Evolutionary conservation across 164 flowering plant species (phyloP).

Genomic region (Nymphaea thermarum): DNA sequence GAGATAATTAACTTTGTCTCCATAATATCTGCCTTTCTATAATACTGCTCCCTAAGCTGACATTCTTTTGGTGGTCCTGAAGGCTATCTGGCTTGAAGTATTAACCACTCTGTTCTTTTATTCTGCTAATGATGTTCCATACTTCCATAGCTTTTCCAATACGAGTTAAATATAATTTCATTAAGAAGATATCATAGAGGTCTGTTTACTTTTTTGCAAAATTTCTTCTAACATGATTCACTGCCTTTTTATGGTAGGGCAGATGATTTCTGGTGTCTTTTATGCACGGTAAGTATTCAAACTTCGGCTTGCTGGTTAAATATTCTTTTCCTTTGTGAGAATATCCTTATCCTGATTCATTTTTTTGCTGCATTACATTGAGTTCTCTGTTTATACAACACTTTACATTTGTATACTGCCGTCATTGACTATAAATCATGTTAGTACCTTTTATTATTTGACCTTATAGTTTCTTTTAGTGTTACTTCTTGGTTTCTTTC

Average conservation of each 20-base stretch:
- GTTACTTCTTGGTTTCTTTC: too few species aligned
- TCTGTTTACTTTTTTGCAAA: not conserved
- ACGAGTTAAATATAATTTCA: not conserved
- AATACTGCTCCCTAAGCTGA: constrained; percentile 28
- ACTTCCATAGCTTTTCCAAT: not conserved
- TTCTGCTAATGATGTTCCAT: not conserved
- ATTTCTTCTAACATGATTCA: not conserved
- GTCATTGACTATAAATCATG: too few species aligned
- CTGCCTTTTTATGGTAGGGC: not conserved
- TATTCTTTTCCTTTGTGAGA: not conserved
- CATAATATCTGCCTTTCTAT: not conserved
- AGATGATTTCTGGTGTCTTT: not conserved
- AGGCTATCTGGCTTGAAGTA: constrained; percentile 41
- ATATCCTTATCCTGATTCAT: not conserved
- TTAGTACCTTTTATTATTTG: too few species aligned
- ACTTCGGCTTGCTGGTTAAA: not conserved
- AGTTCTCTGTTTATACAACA: too few species aligned
- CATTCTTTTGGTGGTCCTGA: constrained; percentile 49
- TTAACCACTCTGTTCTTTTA: constrained; percentile 1
- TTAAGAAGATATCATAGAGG: not conserved
- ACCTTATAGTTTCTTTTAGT: too few species aligned
- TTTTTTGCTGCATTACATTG: not conserved
- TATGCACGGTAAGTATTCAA: not conserved
- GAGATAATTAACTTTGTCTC: not conserved
- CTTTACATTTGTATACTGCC: too few species aligned